These are phyloP conservation scores for Sphaerobolus stellatus DNA, from an alignment of 1,284 basidiomycete genomes.

Conservation along the genomic window DNA sequence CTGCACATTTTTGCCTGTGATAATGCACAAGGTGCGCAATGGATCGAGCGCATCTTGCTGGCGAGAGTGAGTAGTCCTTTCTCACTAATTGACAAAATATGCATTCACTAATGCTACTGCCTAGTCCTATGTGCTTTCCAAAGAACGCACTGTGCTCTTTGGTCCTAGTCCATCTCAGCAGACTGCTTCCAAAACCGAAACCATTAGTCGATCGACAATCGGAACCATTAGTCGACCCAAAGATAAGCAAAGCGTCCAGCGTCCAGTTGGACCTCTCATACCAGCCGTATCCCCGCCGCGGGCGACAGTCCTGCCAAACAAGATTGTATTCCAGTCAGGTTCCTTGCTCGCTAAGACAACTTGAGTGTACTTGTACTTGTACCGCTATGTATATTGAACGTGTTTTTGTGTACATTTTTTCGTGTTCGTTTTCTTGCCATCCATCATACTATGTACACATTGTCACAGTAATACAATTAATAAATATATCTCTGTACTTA, in stretches of 20 bases:
- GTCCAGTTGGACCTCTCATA: conserved; percentile 38
- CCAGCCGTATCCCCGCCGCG: conserved; percentile 24
- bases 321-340: conserved; percentile 59
- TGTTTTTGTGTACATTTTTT: too few relatives aligned
- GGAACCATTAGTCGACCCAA: conserved; percentile 1
- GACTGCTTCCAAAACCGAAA: neutral
- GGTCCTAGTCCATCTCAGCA: conserved; percentile 8
- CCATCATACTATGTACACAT: too few relatives aligned
- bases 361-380: too few relatives aligned
- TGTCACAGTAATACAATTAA: too few relatives aligned
- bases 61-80: conserved; percentile 59
- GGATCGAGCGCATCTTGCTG: conserved; percentile 72
- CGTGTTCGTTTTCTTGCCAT: too few relatives aligned
- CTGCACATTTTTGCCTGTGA: conserved; percentile 78
- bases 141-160: conserved; percentile 71
- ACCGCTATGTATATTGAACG: too few relatives aligned
- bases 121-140: conserved; percentile 76
- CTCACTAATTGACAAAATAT: neutral
- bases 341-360: conserved; percentile 67
- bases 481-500: too few relatives aligned
- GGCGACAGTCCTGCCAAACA: conserved; percentile 26
- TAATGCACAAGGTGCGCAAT: conserved; percentile 63
- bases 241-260: conserved; percentile 14
- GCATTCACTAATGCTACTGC: conserved; percentile 16
- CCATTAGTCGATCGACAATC: conserved; percentile 10